Base-by-base conservation (phyloP, 306 rosid species). In the Vigna unguiculata region DNA sequence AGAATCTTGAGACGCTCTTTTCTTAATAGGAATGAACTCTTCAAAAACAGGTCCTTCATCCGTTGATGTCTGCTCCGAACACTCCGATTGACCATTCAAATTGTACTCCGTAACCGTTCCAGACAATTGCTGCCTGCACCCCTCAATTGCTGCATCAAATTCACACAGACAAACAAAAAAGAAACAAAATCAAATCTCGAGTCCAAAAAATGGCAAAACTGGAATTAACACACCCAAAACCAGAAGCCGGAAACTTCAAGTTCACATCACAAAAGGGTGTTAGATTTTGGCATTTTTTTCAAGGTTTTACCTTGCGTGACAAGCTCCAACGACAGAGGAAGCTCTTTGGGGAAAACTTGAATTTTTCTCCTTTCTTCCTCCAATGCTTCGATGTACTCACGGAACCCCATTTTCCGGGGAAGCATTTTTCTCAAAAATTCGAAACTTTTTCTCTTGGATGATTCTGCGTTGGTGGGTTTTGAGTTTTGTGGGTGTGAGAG, bases 241-340 rank as follows among this genome's bases (percentile, higher is more conserved):
- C 17, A 46, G 4, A 74, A 38, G 74, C 41, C 13, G 12, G 4
- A 53, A 46, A 12, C 64, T 52, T 53, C 1, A 47, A 24, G 36
- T 47, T 36, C 16, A 1, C 2, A 6, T 2, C 10, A 1, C 4
- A 72, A 41, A 71, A 61, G 7, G 43, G 62, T 76, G 51, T 75
- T 19, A 16, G 17, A 19, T 34, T 19, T 1, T 28, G 38, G 1
- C 7, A n/a, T 1, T 40, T 9, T 21, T 59, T 59, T 19, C 9
- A 10, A 16, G 58, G 58, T 52, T 49, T 32, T 22, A 94, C 98
- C 96, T 83, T 92, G 96, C 0, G 86, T 80, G 36, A 94, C 91
- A 79, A 94, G 93, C 76, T 94, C 93, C 32, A 90, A 77, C 4
- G 96, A 90, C n/a, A 92, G 86, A 41, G 98, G 98, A 22, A 94